Evolutionary conservation across 164 flowering plant genomes (phyloP).

Genomic region (Buxus sempervirens): DNA sequence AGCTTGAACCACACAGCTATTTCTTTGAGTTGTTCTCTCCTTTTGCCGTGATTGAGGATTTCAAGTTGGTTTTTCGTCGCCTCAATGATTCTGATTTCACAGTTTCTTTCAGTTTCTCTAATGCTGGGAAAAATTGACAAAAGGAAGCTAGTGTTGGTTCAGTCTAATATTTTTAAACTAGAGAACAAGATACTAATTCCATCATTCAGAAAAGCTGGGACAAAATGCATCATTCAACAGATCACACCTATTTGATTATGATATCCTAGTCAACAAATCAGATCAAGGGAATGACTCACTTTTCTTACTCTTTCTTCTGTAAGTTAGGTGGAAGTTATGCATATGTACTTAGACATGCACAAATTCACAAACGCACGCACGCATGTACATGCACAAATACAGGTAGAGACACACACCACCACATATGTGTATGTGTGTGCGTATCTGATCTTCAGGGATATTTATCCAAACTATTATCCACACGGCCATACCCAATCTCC

Average conservation of each 20-base stretch:
- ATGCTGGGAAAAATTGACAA: conserved; percentile 33
- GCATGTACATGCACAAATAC: too few species aligned
- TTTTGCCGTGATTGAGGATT: conserved; percentile 23
- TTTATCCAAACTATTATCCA: too few species aligned
- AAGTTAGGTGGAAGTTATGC: not conserved
- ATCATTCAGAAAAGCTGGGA: too few species aligned
- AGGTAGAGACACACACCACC: too few species aligned
- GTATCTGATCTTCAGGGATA: too few species aligned
- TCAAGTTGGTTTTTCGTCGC: conserved; percentile 31
- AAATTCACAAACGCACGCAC: too few species aligned
- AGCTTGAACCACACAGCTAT: not conserved
- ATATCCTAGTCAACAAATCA: not conserved
- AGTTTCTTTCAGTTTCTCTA: conserved; percentile 60
- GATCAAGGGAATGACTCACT: not conserved
- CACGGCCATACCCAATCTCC: too few species aligned
- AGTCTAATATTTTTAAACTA: not conserved
- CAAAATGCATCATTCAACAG: not conserved
- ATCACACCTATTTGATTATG: not conserved
- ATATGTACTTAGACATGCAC: too few species aligned
- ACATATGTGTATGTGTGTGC: too few species aligned
- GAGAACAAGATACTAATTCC: not conserved
- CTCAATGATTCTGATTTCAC: conserved; percentile 48
- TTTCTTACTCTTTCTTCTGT: not conserved
- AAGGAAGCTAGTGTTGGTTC: not conserved
- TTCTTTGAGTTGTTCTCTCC: conserved; percentile 12